Conservation (phyloP, 441 rosid species). For the Gossypium trilobum region DNA sequence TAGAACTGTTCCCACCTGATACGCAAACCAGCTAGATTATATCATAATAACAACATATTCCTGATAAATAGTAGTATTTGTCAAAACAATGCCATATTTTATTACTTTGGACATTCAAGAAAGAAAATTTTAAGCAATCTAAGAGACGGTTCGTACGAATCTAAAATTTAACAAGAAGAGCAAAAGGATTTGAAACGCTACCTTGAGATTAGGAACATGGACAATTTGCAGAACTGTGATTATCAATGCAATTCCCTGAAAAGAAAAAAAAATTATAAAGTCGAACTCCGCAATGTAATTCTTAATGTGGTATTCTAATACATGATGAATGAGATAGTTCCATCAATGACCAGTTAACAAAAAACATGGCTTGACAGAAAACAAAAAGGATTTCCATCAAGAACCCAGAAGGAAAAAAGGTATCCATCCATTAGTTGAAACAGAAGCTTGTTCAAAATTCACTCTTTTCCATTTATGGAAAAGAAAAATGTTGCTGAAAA, state of each 20-base stretch:
- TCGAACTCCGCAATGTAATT: slow-evolving; percentile 4
- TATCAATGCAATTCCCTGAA: slow-evolving; percentile 85
- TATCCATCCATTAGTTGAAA: not conserved
- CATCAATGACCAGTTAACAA: not conserved
- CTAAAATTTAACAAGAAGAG: not conserved
- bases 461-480: not conserved
- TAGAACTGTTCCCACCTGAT: slow-evolving; percentile 68
- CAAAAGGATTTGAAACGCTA: slow-evolving; percentile 24
- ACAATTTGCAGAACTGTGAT: slow-evolving; percentile 90
- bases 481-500: not conserved
- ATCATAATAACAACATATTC: slow-evolving; percentile 3
- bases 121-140: not conserved
- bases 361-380: not conserved
- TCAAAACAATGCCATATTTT: not conserved
- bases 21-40: slow-evolving; percentile 4
- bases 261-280: slow-evolving; percentile 15
- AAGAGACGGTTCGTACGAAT: not conserved
- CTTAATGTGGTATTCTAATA: not conserved
- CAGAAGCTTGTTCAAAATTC: not conserved
- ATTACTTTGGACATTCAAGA: not conserved
- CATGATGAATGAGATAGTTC: not conserved
- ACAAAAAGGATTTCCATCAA: not conserved
- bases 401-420: not conserved
- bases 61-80: not conserved
- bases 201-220: slow-evolving; percentile 90